Conservation (phyloP, 169 alveolate species). For the Hammondia hammondi region DNA sequence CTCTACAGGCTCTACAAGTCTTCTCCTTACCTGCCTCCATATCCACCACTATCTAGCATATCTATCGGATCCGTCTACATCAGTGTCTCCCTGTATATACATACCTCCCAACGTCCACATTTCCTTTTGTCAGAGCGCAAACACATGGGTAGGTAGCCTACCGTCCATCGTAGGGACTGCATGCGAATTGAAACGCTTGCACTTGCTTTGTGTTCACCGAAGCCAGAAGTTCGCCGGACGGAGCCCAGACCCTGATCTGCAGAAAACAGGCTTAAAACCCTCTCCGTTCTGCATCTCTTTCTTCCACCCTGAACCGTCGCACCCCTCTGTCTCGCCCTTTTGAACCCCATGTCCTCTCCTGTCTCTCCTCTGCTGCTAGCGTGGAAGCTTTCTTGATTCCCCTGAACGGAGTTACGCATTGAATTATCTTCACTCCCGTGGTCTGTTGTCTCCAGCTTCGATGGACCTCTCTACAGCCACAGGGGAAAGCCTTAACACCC, state of each 20-base stretch:
- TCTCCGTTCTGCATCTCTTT: not conserved
- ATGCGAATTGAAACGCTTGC: not conserved
- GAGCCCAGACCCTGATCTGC: conserved; percentile 1
- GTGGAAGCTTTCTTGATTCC: not conserved
- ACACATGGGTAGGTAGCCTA: not conserved
- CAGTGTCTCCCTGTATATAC: too few species aligned
- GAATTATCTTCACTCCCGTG: too few species aligned
- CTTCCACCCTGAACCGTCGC: too few species aligned
- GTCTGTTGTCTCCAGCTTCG: too few species aligned
- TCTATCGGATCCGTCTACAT: not conserved
- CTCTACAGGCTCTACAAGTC: too few species aligned
- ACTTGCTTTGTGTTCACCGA: not conserved
- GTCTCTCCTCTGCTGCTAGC: not conserved
- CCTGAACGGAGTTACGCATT: not conserved
- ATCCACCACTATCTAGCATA: too few species aligned
- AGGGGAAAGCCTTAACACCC: too few species aligned
- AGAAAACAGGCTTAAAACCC: not conserved
- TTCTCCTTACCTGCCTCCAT: too few species aligned
- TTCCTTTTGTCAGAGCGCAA: not conserved
- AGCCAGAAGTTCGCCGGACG: not conserved
- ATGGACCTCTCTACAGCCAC: too few species aligned
- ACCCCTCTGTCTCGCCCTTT: too few species aligned
- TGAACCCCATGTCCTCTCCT: too few species aligned
- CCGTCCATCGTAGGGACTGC: not conserved
- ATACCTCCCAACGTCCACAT: not conserved